These are phyloP conservation scores for Astragalus membranaceus DNA, from an alignment of 306 rosid species.

Conservation along the genomic window DNA sequence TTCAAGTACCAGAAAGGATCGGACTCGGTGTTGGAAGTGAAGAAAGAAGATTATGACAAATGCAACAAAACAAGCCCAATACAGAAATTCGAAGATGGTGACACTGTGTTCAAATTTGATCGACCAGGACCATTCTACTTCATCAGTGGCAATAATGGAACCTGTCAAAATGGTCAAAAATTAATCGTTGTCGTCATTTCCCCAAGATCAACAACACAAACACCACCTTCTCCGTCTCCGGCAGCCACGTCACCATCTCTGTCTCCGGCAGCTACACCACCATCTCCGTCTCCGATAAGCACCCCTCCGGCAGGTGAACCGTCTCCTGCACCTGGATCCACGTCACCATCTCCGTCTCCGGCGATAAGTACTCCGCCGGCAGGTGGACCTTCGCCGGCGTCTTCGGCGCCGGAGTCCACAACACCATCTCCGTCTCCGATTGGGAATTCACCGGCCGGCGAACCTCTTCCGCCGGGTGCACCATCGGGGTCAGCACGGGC, in stretches of 20 bases:
- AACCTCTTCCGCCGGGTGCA: not conserved
- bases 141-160: slow-evolving; percentile 46
- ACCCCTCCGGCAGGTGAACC: not conserved
- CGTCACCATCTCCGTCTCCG: not conserved
- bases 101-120: slow-evolving; percentile 48
- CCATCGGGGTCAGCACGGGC: not conserved
- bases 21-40: slow-evolving; percentile 73
- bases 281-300: not conserved
- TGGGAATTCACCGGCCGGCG: not conserved
- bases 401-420: not conserved
- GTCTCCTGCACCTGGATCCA: no score
- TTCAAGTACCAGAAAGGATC: slow-evolving; percentile 68
- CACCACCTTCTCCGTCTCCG: not conserved
- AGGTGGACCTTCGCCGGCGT: not conserved
- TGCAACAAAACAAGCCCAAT: slow-evolving; percentile 58
- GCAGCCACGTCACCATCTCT: not conserved
- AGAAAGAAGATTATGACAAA: slow-evolving; percentile 42
- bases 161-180: slow-evolving; percentile 68
- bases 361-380: not conserved
- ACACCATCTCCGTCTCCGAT: not conserved
- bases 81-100: slow-evolving; percentile 54
- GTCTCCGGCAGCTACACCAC: not conserved
- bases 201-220: not conserved
- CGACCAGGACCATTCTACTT: slow-evolving; percentile 64
- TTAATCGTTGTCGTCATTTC: slow-evolving; percentile 48